These are phyloP conservation scores for Aspergillus mulundensis DNA, from an alignment of 495 filamentous ascomycete genomes.

Conservation along the genomic window DNA sequence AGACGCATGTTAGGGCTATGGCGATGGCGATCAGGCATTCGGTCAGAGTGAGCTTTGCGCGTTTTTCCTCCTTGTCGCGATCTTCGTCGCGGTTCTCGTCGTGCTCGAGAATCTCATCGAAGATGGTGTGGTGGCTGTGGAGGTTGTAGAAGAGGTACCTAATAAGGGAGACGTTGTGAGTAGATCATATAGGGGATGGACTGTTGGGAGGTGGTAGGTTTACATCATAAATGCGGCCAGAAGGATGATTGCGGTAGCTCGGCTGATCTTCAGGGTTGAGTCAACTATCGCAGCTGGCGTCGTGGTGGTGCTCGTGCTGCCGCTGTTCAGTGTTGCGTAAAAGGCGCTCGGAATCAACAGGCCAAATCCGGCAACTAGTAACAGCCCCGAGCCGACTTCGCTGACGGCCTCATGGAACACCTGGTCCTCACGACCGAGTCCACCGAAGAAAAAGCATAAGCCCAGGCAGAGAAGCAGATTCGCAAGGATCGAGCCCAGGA, in stretches of 20 bases:
- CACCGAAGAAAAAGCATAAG: slow-evolving; percentile 73
- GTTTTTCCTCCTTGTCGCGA: slow-evolving; percentile 55
- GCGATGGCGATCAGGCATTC: slow-evolving; percentile 68
- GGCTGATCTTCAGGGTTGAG: slow-evolving; percentile 63
- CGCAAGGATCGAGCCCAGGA: slow-evolving; percentile 75
- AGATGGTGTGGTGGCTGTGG: slow-evolving; percentile 77
- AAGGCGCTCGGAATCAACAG: slow-evolving; percentile 82
- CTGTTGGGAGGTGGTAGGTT: neutral
- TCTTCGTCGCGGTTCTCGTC: slow-evolving; percentile 73
- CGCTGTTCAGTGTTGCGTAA: slow-evolving; percentile 51
- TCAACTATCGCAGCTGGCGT: slow-evolving; percentile 35
- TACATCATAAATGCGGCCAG: slow-evolving; percentile 68
- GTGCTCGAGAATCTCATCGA: slow-evolving; percentile 61
- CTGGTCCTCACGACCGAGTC: slow-evolving; percentile 60
- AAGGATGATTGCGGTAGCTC: slow-evolving; percentile 71
- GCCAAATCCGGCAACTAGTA: slow-evolving; percentile 79
- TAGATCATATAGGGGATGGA: neutral
- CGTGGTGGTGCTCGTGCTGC: slow-evolving; percentile 29
- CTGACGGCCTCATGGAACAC: slow-evolving; percentile 71
- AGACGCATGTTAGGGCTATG: slow-evolving; percentile 68
- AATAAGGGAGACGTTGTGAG: neutral
- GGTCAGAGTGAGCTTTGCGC: slow-evolving; percentile 71
- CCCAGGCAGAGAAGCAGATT: slow-evolving; percentile 75
- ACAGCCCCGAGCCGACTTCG: slow-evolving; percentile 74
- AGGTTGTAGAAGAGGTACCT: slow-evolving; percentile 80